A percentile compares a stretch with the other conserved stretches of the same genome.
These are phyloP conservation scores for Priceomyces carsonii DNA, from an alignment of 805 yeast species.

Conservation along the genomic window DNA sequence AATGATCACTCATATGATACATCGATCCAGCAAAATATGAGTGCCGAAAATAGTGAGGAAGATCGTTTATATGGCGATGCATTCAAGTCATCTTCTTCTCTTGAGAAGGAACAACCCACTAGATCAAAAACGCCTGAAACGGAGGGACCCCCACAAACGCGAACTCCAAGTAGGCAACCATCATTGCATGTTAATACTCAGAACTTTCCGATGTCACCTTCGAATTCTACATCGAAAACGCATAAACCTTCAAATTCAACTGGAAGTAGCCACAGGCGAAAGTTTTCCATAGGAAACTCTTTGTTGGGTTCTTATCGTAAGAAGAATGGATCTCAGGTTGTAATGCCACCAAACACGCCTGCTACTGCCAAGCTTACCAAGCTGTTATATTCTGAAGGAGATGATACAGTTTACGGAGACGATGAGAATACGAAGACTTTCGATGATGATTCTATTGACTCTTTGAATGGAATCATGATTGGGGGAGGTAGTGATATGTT, in stretches of 20 bases:
- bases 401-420: conserved; percentile 31
- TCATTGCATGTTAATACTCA: conserved; percentile 34
- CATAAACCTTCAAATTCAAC: conserved; percentile 42
- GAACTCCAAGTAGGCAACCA: conserved; percentile 38
- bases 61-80: conserved; percentile 41
- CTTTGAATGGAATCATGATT: conserved; percentile 50
- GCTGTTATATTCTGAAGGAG: conserved; percentile 27
- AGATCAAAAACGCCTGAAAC: conserved; percentile 28
- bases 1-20: conserved; percentile 11
- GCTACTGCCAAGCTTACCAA: conserved; percentile 43
- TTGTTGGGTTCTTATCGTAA: conserved; percentile 50
- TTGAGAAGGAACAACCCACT: conserved; percentile 21
- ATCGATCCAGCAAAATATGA: conserved; percentile 14
- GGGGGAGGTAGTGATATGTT: conserved; percentile 63
- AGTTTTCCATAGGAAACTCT: conserved; percentile 63
- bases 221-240: conserved; percentile 27
- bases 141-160: conserved; percentile 13
- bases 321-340: conserved; percentile 42
- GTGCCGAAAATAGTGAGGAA: conserved; percentile 27
- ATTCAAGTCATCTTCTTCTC: conserved; percentile 35
- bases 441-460: conserved; percentile 62
- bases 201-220: conserved; percentile 23
- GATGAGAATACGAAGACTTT: conserved; percentile 26
- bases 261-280: conserved; percentile 51
- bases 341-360: conserved; percentile 58